Evolutionary conservation across 441 rosid species (phyloP).

Genomic region (Jatropha multifida): DNA sequence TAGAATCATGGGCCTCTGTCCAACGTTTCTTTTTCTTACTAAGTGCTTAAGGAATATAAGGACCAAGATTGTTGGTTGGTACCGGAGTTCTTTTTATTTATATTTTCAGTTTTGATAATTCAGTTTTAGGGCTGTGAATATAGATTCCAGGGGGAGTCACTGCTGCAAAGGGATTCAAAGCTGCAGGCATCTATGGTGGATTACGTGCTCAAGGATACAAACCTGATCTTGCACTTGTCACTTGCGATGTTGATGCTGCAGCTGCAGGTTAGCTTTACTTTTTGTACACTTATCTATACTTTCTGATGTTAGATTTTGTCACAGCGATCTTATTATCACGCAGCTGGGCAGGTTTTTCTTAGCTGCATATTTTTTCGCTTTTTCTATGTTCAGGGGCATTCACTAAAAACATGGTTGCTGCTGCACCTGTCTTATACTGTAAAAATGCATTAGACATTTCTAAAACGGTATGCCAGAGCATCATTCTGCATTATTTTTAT

Average conservation of each 20-base stretch:
- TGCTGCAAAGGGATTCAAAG: slow-evolving; percentile 89
- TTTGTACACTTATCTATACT: background rate
- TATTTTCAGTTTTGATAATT: background rate
- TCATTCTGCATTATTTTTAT: slow-evolving; percentile 3
- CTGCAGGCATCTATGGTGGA: slow-evolving; percentile 83
- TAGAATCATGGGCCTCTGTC: background rate
- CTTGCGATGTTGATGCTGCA: slow-evolving; percentile 82
- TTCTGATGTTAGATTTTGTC: background rate
- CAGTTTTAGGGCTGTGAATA: slow-evolving; percentile 8
- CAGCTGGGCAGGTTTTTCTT: background rate
- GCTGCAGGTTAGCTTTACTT: slow-evolving; percentile 59
- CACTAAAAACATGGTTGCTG: slow-evolving; percentile 85
- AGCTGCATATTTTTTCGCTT: background rate
- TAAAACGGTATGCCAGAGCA: slow-evolving; percentile 44
- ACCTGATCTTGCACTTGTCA: slow-evolving; percentile 89
- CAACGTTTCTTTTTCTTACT: background rate
- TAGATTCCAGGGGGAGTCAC: slow-evolving; percentile 95
- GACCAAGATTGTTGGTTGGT: background rate
- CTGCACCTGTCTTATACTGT: slow-evolving; percentile 91
- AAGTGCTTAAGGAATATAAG: background rate
- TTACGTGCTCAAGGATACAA: slow-evolving; percentile 82
- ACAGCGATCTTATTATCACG: background rate
- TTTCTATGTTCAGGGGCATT: slow-evolving; percentile 57
- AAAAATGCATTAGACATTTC: slow-evolving; percentile 54
- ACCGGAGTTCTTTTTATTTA: background rate